phyloP scores from a whole-genome alignment of 2,329 filamentous ascomycete species.

The Microcera coccophila region DNA sequence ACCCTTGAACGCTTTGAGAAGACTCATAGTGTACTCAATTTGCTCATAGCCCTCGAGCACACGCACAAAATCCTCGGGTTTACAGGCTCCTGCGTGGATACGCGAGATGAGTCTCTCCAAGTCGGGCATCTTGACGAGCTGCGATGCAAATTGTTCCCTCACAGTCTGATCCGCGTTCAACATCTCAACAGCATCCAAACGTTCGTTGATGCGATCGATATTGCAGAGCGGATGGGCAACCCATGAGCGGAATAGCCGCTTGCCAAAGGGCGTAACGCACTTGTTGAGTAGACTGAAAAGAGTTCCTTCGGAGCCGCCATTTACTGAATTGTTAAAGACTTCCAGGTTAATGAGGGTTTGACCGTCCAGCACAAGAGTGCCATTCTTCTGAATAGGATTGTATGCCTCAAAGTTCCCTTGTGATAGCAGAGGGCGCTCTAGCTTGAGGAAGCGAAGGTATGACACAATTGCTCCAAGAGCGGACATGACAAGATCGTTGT shows the following conservation, averaged over 20 bases:
- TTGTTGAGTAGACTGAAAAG: constrained; percentile 87
- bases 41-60: constrained; percentile 96
- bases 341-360: constrained; percentile 98
- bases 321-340: constrained; percentile 88
- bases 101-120: constrained; percentile 90
- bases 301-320: constrained; percentile 80
- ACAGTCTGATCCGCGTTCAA: constrained; percentile 78
- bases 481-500: constrained; percentile 83
- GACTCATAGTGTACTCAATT: constrained; percentile 87
- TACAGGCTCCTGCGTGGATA: constrained; percentile 88
- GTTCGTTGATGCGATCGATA: constrained; percentile 82
- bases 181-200: constrained; percentile 89
- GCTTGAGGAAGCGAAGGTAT: constrained; percentile 81
- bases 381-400: constrained; percentile 84
- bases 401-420: constrained; percentile 91
- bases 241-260: constrained; percentile 94
- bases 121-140: constrained; percentile 88
- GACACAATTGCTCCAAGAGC: constrained; percentile 84
- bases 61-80: constrained; percentile 84
- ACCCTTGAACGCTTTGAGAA: constrained; percentile 70
- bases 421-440: constrained; percentile 81
- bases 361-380: constrained; percentile 87
- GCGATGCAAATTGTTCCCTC: constrained; percentile 82
- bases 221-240: constrained; percentile 93
- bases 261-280: constrained; percentile 94